phyloP scores from a whole-genome alignment of 345 rosid species.

The Dipteronia dyeriana region DNA sequence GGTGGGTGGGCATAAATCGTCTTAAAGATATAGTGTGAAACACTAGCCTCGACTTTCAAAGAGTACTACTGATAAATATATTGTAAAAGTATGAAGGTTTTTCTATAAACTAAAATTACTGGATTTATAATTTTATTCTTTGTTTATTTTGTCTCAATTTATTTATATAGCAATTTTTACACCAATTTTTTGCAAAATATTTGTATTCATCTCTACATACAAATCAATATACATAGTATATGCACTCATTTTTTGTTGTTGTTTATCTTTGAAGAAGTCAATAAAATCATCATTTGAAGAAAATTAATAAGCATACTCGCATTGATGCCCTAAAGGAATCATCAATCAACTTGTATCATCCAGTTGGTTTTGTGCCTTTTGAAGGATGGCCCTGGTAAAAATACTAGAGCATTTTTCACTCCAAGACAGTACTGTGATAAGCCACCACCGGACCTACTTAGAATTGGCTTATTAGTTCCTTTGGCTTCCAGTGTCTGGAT shows the following conservation, averaged over 20 bases:
- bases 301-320: slow-evolving; percentile 32
- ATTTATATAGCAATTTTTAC: too few relatives aligned
- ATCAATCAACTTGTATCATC: slow-evolving; percentile 42
- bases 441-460: slow-evolving; percentile 12
- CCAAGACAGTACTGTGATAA: slow-evolving; percentile 38
- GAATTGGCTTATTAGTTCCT: slow-evolving; percentile 41
- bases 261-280: neutral
- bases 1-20: too few relatives aligned
- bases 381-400: slow-evolving; percentile 45
- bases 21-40: too few relatives aligned
- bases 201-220: neutral
- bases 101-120: too few relatives aligned
- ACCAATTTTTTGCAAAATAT: neutral
- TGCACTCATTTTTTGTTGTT: neutral
- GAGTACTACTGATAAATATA: too few relatives aligned
- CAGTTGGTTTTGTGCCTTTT: slow-evolving; percentile 44
- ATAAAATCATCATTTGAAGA: neutral
- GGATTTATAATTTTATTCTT: too few relatives aligned
- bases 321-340: slow-evolving; percentile 33
- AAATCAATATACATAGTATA: neutral
- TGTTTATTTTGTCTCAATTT: too few relatives aligned
- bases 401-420: slow-evolving; percentile 43
- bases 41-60: too few relatives aligned
- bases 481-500: slow-evolving; percentile 52
- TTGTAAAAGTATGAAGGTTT: too few relatives aligned